Percentiles rank a stretch among this genome's conserved stretches.
Conservation (phyloP, 345 rosid species). For the Gossypium mustelinum region DNA sequence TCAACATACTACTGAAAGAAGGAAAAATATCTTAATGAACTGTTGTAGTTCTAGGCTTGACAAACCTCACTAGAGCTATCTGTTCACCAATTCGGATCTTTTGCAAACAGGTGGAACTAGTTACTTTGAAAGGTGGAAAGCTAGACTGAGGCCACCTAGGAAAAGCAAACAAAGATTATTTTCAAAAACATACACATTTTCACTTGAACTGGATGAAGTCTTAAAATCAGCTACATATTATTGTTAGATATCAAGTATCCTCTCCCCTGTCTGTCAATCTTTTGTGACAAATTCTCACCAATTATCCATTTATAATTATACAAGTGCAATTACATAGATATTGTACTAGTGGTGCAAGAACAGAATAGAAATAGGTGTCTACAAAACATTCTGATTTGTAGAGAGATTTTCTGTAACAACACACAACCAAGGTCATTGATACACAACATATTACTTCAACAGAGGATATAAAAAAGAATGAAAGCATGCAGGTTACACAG, state of each 20-base stretch:
- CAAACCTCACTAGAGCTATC: constrained; percentile 75
- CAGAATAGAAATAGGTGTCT: background rate
- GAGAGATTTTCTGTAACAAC: background rate
- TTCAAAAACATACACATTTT: background rate
- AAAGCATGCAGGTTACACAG: background rate
- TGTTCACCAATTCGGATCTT: constrained; percentile 62
- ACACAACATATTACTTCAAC: background rate
- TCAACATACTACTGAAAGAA: background rate
- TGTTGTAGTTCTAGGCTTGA: constrained; percentile 15
- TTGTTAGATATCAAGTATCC: background rate
- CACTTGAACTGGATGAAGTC: background rate
- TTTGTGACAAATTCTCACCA: background rate
- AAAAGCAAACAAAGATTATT: background rate
- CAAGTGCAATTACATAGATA: background rate
- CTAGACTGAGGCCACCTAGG: constrained; percentile 82
- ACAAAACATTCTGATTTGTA: background rate
- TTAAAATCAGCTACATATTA: background rate
- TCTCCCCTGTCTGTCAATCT: background rate
- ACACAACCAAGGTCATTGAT: background rate
- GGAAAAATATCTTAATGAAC: constrained; percentile 11
- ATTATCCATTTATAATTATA: background rate
- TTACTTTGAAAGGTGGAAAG: constrained; percentile 68
- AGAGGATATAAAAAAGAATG: background rate
- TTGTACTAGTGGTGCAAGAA: background rate
- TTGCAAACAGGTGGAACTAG: constrained; percentile 47